These are phyloP conservation scores for Suhomyces anneliseae DNA, from an alignment of 1,139 yeast species.

Conservation along the genomic window DNA sequence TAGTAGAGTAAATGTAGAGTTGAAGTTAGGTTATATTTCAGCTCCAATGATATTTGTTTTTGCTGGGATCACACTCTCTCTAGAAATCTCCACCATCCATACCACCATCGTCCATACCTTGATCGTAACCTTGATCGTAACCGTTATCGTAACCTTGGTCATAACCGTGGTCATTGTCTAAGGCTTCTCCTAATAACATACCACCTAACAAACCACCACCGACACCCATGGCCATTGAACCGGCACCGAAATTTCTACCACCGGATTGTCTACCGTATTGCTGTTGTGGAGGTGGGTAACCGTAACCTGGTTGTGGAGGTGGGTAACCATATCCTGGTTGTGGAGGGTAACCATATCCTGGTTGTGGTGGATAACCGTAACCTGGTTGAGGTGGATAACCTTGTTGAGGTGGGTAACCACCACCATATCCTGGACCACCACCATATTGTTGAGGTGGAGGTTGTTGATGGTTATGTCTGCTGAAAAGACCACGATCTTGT, in stretches of 20 bases:
- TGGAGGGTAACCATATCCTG: slow-evolving; percentile 14
- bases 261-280: slow-evolving; percentile 25
- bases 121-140: slow-evolving; percentile 14
- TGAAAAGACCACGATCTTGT: slow-evolving; percentile 14
- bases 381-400: slow-evolving; percentile 20
- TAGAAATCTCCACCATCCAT: slow-evolving; percentile 22
- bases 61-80: not conserved
- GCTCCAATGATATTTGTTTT: not conserved
- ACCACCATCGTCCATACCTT: slow-evolving; percentile 17
- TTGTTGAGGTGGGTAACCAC: slow-evolving; percentile 20
- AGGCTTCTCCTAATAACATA: slow-evolving; percentile 42
- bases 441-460: slow-evolving; percentile 11
- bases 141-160: slow-evolving; percentile 27
- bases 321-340: slow-evolving; percentile 20
- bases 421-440: too few species aligned
- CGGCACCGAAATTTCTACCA: slow-evolving; percentile 32
- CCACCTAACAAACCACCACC: slow-evolving; percentile 86
- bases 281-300: slow-evolving; percentile 22
- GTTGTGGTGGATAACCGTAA: slow-evolving; percentile 21
- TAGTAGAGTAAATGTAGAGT: too few species aligned
- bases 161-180: slow-evolving; percentile 23
- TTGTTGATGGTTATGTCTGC: not conserved
- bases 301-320: slow-evolving; percentile 22
- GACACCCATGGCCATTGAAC: slow-evolving; percentile 66
- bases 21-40: too few species aligned